Evolutionary conservation across 139 green algal genomes (phyloP).

Genomic region (Volvox reticuliferus): DNA sequence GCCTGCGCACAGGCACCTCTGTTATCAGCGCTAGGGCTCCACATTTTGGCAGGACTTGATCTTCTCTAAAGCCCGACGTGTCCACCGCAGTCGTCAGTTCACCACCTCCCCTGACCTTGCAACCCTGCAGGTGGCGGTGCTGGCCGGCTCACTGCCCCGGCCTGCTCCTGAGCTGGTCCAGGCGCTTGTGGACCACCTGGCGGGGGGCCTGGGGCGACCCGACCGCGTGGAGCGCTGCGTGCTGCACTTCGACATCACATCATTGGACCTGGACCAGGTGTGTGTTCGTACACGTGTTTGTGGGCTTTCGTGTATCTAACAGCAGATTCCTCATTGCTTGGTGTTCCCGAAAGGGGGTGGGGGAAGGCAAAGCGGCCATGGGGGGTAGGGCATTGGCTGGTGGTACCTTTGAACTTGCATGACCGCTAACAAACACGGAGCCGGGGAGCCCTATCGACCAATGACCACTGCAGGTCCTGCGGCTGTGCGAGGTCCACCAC

Average conservation of each 20-base stretch:
- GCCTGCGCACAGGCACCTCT: no score
- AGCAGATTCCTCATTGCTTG: no score
- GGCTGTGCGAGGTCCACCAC: slow-evolving; percentile 80
- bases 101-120: not conserved
- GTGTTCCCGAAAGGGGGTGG: not conserved
- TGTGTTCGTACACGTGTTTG: not conserved
- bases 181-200: slow-evolving; percentile 86
- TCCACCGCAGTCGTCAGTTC: no score
- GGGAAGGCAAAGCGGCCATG: not conserved
- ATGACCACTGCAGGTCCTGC: slow-evolving; percentile 65
- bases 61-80: no score
- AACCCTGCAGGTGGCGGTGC: slow-evolving; percentile 48
- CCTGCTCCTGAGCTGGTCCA: slow-evolving; percentile 83
- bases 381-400: no score
- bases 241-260: slow-evolving; percentile 88
- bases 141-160: slow-evolving; percentile 66
- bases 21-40: no score
- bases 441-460: no score
- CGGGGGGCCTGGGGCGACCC: slow-evolving; percentile 27
- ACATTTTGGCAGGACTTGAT: no score
- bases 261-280: slow-evolving; percentile 93
- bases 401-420: no score
- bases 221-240: slow-evolving; percentile 87
- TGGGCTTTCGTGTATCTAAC: no score
- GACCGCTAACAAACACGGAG: no score